Evolutionary conservation across 805 yeast species (phyloP).

Genomic region (Saccharomycopsis olivae): DNA sequence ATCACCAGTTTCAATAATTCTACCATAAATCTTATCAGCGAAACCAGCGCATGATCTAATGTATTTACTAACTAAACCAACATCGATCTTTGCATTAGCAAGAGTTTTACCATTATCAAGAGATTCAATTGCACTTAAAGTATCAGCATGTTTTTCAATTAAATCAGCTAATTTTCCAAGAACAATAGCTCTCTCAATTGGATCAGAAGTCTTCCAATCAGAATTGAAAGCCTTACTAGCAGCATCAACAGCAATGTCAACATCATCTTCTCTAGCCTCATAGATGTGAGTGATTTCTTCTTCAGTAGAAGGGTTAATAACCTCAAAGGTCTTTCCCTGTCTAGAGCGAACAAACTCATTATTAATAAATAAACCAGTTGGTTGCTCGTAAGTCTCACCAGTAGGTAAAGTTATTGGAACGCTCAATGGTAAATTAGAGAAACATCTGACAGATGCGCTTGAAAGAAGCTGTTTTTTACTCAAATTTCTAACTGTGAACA

Average conservation of each 20-base stretch:
- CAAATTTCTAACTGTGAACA: no score
- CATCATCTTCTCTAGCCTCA: conserved; percentile 51
- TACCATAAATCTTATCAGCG: conserved; percentile 61
- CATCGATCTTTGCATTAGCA: conserved; percentile 55
- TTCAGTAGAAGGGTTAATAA: conserved; percentile 52
- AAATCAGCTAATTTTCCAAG: conserved; percentile 57
- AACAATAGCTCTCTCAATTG: conserved; percentile 41
- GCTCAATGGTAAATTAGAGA: not conserved
- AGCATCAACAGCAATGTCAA: conserved; percentile 57
- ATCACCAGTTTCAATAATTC: conserved; percentile 51
- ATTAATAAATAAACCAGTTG: conserved; percentile 74
- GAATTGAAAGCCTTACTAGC: conserved; percentile 51
- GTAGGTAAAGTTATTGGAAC: conserved; percentile 48
- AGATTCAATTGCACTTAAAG: conserved; percentile 59
- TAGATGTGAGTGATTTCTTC: conserved; percentile 47
- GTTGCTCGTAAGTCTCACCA: conserved; percentile 65
- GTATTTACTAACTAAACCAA: conserved; percentile 49
- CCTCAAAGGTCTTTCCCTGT: conserved; percentile 42
- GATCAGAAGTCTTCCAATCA: conserved; percentile 52
- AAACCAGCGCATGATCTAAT: conserved; percentile 65
- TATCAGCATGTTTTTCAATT: conserved; percentile 52
- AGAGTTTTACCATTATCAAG: conserved; percentile 72
- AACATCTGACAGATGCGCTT: not conserved
- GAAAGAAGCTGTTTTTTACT: no score
- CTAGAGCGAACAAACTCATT: conserved; percentile 55